phyloP scores from a whole-genome alignment of 495 filamentous ascomycete genomes.

The Podospora australis region DNA sequence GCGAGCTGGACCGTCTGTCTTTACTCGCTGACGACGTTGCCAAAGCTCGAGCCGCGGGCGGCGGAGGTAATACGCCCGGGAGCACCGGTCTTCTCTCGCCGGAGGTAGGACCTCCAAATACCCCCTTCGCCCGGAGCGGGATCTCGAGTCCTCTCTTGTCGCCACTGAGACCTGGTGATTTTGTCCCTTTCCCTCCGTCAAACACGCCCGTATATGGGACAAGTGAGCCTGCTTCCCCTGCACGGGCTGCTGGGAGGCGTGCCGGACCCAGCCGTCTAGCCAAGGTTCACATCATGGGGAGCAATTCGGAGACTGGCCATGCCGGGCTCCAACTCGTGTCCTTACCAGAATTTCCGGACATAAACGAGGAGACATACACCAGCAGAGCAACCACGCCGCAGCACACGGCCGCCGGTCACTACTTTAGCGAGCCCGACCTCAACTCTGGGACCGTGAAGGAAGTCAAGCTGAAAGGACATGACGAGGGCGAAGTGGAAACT shows the following conservation, averaged over 20 bases:
- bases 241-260: background rate
- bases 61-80: background rate
- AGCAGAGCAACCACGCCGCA: background rate
- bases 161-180: background rate
- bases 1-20: constrained; percentile 16
- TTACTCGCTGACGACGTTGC: constrained; percentile 7
- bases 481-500: background rate
- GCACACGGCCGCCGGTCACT: background rate
- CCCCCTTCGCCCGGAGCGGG: background rate
- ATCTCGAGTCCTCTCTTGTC: background rate
- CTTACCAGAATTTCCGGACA: background rate
- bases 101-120: constrained; percentile 5
- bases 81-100: background rate
- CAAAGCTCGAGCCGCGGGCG: background rate
- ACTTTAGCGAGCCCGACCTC: background rate
- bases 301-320: background rate
- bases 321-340: background rate
- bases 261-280: constrained; percentile 1
- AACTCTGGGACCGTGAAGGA: background rate
- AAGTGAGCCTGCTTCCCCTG: background rate
- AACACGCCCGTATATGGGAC: constrained; percentile 7
- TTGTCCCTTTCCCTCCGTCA: constrained; percentile 8
- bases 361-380: background rate
- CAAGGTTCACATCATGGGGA: background rate
- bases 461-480: constrained; percentile 1